Percentiles rank a stretch among this genome's conserved stretches.
phyloP scores from a whole-genome alignment of 2,329 filamentous ascomycete genomes.

The Arthrobotrys iridis region DNA sequence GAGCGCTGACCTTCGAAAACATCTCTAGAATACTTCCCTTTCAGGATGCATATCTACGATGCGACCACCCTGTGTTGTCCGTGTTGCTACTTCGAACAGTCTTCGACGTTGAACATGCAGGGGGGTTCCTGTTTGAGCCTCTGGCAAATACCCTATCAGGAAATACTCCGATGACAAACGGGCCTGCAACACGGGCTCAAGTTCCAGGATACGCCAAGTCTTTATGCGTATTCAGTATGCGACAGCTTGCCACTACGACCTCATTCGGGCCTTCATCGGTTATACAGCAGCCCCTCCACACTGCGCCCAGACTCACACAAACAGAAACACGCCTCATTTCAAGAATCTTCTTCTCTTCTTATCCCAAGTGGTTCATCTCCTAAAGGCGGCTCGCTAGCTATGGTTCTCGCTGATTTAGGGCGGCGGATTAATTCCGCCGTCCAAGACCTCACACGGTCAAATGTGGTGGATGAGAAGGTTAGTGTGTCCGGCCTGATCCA shows the following conservation, averaged over 20 bases:
- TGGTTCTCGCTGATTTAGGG: conserved; percentile 99
- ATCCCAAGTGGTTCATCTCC: background rate
- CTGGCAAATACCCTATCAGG: background rate
- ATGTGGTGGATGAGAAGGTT: conserved; percentile 95
- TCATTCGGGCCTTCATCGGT: background rate
- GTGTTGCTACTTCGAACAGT: too few species aligned
- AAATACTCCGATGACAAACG: background rate
- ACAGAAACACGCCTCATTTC: background rate
- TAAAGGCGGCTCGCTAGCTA: conserved; percentile 61
- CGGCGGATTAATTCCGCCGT: conserved; percentile 98
- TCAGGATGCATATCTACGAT: too few species aligned
- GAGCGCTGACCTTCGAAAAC: too few species aligned
- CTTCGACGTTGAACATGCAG: background rate
- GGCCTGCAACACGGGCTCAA: background rate
- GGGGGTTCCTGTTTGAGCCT: too few species aligned
- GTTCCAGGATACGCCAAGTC: background rate
- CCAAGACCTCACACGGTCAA: conserved; percentile 88
- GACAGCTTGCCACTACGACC: conserved; percentile 18
- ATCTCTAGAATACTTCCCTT: too few species aligned
- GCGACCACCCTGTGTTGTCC: too few species aligned
- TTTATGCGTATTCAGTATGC: background rate
- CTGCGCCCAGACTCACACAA: too few species aligned
- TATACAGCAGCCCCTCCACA: background rate
- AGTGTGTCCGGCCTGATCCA: conserved; percentile 44
- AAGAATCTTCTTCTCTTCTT: background rate